phyloP scores from a whole-genome alignment of 331 rosid species.

The Telfairia occidentalis region DNA sequence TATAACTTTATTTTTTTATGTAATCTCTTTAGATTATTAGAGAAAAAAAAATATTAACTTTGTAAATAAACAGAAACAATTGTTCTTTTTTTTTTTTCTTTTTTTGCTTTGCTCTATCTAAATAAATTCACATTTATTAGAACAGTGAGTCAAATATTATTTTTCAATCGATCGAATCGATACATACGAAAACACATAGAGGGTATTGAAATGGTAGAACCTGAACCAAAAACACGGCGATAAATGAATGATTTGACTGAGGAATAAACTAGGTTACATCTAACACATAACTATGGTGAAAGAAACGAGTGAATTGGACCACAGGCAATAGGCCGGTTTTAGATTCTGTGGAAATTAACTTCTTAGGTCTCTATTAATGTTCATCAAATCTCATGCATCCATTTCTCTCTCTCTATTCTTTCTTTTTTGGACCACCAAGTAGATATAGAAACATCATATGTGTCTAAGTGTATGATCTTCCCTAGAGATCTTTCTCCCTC shows the following conservation, averaged over 20 bases:
- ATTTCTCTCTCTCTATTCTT: neutral
- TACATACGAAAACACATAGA: neutral
- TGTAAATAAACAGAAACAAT: too few relatives aligned
- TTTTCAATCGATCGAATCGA: neutral
- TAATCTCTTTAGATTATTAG: too few relatives aligned
- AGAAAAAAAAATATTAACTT: too few relatives aligned
- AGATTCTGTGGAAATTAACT: constrained; percentile 7
- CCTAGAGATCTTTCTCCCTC: neutral
- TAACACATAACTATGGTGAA: constrained; percentile 1
- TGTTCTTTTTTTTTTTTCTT: too few relatives aligned
- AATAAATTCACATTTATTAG: too few relatives aligned
- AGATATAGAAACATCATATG: neutral
- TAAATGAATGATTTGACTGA: neutral
- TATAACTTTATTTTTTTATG: too few relatives aligned
- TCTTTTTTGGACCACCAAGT: constrained; percentile 1
- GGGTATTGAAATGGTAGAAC: neutral
- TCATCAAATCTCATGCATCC: neutral
- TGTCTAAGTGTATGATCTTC: neutral
- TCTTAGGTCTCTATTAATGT: neutral
- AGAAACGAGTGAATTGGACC: constrained; percentile 4
- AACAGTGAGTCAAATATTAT: neutral
- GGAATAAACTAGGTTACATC: neutral
- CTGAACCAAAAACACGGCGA: neutral
- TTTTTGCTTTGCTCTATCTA: too few relatives aligned
- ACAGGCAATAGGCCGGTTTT: constrained; percentile 9